phyloP scores from a whole-genome alignment of 352 stramenopile genomes.

The Elongisporangium prolatum region DNA sequence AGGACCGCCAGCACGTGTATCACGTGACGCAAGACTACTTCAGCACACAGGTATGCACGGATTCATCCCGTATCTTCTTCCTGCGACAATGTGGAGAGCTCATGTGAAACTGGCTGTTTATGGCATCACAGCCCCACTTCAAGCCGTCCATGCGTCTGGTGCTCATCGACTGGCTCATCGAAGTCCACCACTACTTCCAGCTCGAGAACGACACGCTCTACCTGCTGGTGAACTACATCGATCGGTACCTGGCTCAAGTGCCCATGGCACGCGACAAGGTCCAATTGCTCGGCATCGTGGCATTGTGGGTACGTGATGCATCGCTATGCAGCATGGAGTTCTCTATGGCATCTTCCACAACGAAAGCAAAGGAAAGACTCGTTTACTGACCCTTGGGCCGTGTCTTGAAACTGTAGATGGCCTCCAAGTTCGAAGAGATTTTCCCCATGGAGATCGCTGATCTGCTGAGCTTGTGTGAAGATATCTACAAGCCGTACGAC shows the following conservation, averaged over 20 bases:
- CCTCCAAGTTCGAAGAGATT: slow-evolving; percentile 99
- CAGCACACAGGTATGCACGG: slow-evolving; percentile 17
- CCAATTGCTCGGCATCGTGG: slow-evolving; percentile 96
- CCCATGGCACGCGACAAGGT: slow-evolving; percentile 92
- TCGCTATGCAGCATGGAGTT: slow-evolving; percentile 4
- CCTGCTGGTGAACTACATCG: slow-evolving; percentile 97
- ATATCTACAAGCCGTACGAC: slow-evolving; percentile 89
- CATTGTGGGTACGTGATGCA: slow-evolving; percentile 76
- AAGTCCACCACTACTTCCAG: slow-evolving; percentile 99
- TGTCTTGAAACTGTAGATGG: slow-evolving; percentile 44
- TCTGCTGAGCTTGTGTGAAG: slow-evolving; percentile 98
- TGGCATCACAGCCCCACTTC: slow-evolving; percentile 23
- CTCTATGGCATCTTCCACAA: not conserved
- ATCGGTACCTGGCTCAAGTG: slow-evolving; percentile 92
- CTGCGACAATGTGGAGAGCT: not conserved
- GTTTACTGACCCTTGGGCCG: not conserved
- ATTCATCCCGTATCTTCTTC: not conserved
- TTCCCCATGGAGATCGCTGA: slow-evolving; percentile 96
- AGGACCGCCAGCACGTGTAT: slow-evolving; percentile 32
- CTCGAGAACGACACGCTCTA: slow-evolving; percentile 97
- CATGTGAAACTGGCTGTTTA: not conserved
- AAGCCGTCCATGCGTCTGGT: slow-evolving; percentile 58
- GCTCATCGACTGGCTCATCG: slow-evolving; percentile 81
- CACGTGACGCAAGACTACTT: slow-evolving; percentile 53
- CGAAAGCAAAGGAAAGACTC: not conserved